Base-by-base conservation (phyloP, 192 early-diverging fungal species). In the Coemansia interrupta region DNA sequence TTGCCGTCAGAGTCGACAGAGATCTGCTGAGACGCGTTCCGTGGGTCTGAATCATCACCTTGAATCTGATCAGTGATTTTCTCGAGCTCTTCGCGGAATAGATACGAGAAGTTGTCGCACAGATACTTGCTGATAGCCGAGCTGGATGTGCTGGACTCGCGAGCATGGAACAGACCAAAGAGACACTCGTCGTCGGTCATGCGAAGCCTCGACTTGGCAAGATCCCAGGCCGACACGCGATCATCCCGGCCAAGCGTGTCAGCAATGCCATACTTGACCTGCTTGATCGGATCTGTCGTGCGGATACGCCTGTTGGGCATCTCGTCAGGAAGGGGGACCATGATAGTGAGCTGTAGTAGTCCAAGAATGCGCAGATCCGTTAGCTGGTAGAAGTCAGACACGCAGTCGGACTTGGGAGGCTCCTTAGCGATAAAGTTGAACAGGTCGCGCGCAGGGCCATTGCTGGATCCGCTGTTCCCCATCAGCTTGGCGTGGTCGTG, bases 261-360 rank as follows among this genome's bases (percentile, higher is more conserved):
- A 3, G 92, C 90, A 60, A 95, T 89, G 11, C 92, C 92, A 57
- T 94, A 95, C 14, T 85, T 81, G 72, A 95, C 87, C 23, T 83
- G 83, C 58, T 91, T 89, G 18, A 92, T 85, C 54, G 88, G 87
- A 14, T 89, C 90, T 5, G 92, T 91, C 0, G 91, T 94, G 43
- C 93, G 85, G 13, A 94, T 84, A 47, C 93, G 87, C 7, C 92
- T 76, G 28, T 92, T 83, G 22, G 84, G 78, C 54, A 84, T 87
- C 56, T 95, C 90, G 41, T 94, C 93, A 0, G 93, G 93, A 22
- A 89, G 76, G 4, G 87, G 84, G 12, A 85, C 83, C 59, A 92
- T 72, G 56, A 90, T 86, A 0, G 93, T 95, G n/a, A 95, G 88
- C 61, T 95, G 91, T 87, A 94, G 85, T 19, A 95, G 68, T 12